Evolutionary conservation across 768 basidiomycete species (phyloP), one percentile per base, ranked within the genome.

Genomic region (Termitomyces sp.): DNA sequence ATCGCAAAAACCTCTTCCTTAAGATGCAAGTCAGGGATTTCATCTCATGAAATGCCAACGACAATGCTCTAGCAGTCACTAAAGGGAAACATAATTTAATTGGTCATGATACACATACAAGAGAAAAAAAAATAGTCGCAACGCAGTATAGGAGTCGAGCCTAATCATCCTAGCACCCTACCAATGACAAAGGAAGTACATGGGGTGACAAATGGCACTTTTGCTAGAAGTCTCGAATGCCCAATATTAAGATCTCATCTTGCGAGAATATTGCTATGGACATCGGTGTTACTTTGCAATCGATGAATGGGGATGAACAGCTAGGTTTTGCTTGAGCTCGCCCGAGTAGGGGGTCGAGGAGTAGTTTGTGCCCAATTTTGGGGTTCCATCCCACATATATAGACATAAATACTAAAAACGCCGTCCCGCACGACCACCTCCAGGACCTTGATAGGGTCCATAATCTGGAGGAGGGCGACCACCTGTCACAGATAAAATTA

Each of bases 391-490:
- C 12, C 21, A 42, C 19, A 22, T 42, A 32, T 42, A 21, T 26
- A 26, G 2, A 40, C 5, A 54, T 17, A 21, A 26, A n/a, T 15
- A 43, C 56, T 45, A 65, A 49, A 64, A 66, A n/a, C 65, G 57
- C 38, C 67, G 60, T 19, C 65, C 68, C 15, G 61, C 57, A 50
- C 70, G 64, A 26, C 66, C 68, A 24, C 68, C 67, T 42, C 67
- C 66, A 26, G 89, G 90, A n/a, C 89, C 88, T 66, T 86, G 85
- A 61, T 92, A 92, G 17, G 90, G 90, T 9, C 90, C 84, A 60
- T 92, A 93, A 71, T 93, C 90, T 40, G 90, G 90, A 19, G 90
- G 88, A 26, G 90, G 90, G 32, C 90, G 79, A 14, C 84, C 86
- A 58, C 76, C 85, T 79, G 62, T 38, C 45, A 47, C 42, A 22